Evolutionary conservation across 2,329 filamentous ascomycete genomes (phyloP).

Genomic region (Fusarium mangiferae): DNA sequence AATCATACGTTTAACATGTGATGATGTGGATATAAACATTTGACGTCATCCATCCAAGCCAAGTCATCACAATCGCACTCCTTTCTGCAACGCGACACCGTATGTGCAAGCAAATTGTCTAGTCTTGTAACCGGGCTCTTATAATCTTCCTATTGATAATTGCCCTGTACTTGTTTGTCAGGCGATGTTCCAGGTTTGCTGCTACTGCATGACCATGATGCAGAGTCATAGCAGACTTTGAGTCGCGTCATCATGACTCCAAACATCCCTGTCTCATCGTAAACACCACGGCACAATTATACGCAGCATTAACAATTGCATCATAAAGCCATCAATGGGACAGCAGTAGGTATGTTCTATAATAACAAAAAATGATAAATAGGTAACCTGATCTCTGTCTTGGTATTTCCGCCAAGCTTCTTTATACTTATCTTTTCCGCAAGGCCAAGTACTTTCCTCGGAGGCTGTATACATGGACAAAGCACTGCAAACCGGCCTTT

Average conservation of each 20-base stretch:
- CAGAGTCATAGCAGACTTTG: background rate
- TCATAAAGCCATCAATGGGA: background rate
- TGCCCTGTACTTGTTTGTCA: background rate
- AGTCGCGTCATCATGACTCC: background rate
- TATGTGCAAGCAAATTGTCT: too few relatives aligned
- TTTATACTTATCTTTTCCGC: rapidly evolving
- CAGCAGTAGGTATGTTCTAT: too few relatives aligned
- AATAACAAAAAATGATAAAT: too few relatives aligned
- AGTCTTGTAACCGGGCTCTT: rapidly evolving
- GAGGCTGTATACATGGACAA: background rate
- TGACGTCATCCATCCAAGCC: background rate
- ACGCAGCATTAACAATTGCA: background rate
- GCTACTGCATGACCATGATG: background rate
- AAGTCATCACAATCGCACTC: too few relatives aligned
- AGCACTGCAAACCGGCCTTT: background rate
- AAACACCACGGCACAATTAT: background rate
- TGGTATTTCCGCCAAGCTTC: background rate
- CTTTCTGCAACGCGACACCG: too few relatives aligned
- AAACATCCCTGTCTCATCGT: background rate
- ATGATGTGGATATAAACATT: rapidly evolving
- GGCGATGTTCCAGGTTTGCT: too few relatives aligned
- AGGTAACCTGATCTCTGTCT: background rate
- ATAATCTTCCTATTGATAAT: rapidly evolving
- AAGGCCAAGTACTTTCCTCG: background rate
- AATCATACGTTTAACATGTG: rapidly evolving